Conservation (phyloP, 2,329 filamentous ascomycete genomes). For the Pseudogymnoascus sp. region DNA sequence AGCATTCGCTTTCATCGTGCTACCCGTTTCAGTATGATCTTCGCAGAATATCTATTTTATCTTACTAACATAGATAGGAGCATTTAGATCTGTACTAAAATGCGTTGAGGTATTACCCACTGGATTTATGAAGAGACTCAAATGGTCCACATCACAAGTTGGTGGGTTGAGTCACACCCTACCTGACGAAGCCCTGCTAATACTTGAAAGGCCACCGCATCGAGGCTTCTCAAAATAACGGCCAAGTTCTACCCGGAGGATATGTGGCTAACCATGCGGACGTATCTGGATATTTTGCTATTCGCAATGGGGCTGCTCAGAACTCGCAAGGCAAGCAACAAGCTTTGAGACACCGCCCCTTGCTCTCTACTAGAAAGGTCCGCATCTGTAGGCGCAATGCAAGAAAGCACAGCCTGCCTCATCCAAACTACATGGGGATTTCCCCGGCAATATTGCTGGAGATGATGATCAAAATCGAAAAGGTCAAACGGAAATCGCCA, state of each 20-base stretch:
- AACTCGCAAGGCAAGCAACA: neutral
- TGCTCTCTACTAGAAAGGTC: neutral
- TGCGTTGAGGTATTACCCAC: neutral
- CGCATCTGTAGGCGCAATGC: no score
- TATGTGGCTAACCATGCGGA: neutral
- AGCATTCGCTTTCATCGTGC: neutral
- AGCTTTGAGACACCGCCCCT: neutral
- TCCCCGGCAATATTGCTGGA: neutral
- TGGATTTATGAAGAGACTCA: neutral
- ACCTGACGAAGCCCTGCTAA: neutral
- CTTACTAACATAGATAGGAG: neutral
- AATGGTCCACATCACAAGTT: neutral
- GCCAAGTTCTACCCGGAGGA: neutral
- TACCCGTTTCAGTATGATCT: neutral
- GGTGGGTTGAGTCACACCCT: neutral
- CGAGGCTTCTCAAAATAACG: neutral
- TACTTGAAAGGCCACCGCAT: neutral
- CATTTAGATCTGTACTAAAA: neutral
- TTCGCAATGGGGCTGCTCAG: neutral
- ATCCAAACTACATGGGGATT: neutral
- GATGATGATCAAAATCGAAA: neutral
- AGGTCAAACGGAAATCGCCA: neutral
- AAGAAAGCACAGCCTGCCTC: neutral
- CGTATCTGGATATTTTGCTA: neutral
- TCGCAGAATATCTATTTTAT: neutral